Percentiles rank a stretch among this genome's conserved stretches.
phyloP scores from a whole-genome alignment of 768 basidiomycete genomes.

The Suillus weaverae region DNA sequence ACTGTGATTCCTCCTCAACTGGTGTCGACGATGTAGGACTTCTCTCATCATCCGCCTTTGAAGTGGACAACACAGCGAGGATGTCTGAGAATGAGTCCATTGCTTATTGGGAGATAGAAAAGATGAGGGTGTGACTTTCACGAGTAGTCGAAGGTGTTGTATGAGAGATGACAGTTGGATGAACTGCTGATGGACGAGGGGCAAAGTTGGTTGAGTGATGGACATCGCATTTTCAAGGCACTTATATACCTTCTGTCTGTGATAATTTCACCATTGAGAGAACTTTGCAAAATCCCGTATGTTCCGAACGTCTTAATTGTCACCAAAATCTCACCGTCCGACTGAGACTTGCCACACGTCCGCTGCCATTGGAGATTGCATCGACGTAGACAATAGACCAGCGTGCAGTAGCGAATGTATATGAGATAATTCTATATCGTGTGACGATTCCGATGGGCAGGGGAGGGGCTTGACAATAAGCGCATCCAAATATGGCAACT shows the following conservation, averaged over 20 bases:
- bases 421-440: background rate
- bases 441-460: background rate
- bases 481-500: background rate
- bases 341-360: background rate
- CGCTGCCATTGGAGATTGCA: background rate
- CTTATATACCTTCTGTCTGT: background rate
- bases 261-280: background rate
- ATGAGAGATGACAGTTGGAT: background rate
- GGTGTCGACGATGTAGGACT: background rate
- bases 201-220: background rate
- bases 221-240: background rate
- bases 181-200: background rate
- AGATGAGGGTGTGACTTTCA: background rate
- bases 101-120: background rate
- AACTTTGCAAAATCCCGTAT: background rate
- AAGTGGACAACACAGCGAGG: background rate
- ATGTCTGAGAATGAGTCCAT: constrained; percentile 5
- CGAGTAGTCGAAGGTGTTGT: background rate
- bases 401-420: background rate
- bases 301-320: background rate
- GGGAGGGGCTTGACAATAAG: background rate
- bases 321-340: background rate
- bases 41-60: background rate
- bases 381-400: background rate
- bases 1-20: background rate